These are phyloP conservation scores for Paracorniculantispora psalliotae DNA, from an alignment of 2,329 filamentous ascomycete species.

Conservation along the genomic window DNA sequence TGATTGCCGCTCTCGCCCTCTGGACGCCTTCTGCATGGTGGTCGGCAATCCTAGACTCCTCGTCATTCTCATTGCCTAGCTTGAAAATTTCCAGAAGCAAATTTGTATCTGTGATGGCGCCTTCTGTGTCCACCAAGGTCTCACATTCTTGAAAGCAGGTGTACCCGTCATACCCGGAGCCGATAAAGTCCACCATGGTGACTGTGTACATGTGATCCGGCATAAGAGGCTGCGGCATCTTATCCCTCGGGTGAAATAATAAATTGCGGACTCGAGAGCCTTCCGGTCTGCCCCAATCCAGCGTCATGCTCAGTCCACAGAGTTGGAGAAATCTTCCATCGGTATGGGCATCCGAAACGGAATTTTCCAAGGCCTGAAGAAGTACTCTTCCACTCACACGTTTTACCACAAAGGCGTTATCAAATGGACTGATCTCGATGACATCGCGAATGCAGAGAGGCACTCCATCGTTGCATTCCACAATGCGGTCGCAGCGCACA, in stretches of 20 bases:
- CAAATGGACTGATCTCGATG: slow-evolving; percentile 23
- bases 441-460: slow-evolving; percentile 20
- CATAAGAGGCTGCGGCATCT: background rate
- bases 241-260: background rate
- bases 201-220: slow-evolving; percentile 5
- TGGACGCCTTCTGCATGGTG: slow-evolving; percentile 4
- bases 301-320: slow-evolving; percentile 17
- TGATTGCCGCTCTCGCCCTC: background rate
- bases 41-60: background rate
- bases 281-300: slow-evolving; percentile 17
- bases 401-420: slow-evolving; percentile 22
- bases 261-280: slow-evolving; percentile 4
- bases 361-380: slow-evolving; percentile 20
- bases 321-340: slow-evolving; percentile 24
- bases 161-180: slow-evolving; percentile 22
- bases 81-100: slow-evolving; percentile 18
- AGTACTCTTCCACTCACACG: slow-evolving; percentile 16
- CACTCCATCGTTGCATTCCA: slow-evolving; percentile 5
- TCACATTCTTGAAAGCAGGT: slow-evolving; percentile 17
- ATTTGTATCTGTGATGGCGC: slow-evolving; percentile 22
- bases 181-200: slow-evolving; percentile 20
- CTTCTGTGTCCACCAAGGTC: slow-evolving; percentile 19
- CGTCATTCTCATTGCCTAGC: background rate
- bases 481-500: slow-evolving; percentile 21
- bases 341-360: slow-evolving; percentile 22